Conservation (phyloP, 257 asterid species). For the Misopates orontium region DNA sequence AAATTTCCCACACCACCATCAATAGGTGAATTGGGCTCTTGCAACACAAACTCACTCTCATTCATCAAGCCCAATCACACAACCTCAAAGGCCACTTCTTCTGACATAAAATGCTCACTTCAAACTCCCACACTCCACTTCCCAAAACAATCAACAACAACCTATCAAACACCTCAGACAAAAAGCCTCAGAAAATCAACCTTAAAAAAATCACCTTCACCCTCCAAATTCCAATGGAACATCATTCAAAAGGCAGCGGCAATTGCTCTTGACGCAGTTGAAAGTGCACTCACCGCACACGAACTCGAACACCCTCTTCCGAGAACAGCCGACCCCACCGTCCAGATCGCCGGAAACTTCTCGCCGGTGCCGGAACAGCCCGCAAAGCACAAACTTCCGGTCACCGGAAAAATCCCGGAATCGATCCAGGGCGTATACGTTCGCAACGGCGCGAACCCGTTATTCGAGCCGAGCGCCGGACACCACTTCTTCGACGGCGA, state of each 20-base stretch:
- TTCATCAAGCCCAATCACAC: constrained; percentile 23
- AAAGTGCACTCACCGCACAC: constrained; percentile 53
- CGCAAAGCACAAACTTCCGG: constrained; percentile 56
- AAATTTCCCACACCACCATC: constrained; percentile 25
- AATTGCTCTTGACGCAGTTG: constrained; percentile 80
- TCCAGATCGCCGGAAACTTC: constrained; percentile 89
- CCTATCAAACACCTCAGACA: constrained; percentile 24
- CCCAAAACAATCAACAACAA: constrained; percentile 39
- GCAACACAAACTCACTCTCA: constrained; percentile 25
- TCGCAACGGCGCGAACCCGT: constrained; percentile 93
- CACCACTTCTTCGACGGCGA: constrained; percentile 99
- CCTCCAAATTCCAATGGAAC: constrained; percentile 56
- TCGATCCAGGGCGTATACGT: constrained; percentile 74
- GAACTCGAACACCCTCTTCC: constrained; percentile 77
- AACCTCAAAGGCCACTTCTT: too few relatives aligned
- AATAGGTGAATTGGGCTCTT: constrained; percentile 17
- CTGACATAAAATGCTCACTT: constrained; percentile 42
- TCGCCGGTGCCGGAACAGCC: constrained; percentile 92
- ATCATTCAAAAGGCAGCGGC: constrained; percentile 74
- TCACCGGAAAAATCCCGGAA: constrained; percentile 63
- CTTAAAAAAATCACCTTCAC: neutral
- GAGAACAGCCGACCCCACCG: constrained; percentile 81
- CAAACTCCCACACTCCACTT: constrained; percentile 64
- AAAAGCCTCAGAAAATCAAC: neutral
- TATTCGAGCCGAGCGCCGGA: constrained; percentile 82